A percentile compares a stretch with the other conserved stretches of the same genome.
Evolutionary conservation across 1,139 yeast genomes (phyloP).

Genomic region (Geotrichum klebahnii): DNA sequence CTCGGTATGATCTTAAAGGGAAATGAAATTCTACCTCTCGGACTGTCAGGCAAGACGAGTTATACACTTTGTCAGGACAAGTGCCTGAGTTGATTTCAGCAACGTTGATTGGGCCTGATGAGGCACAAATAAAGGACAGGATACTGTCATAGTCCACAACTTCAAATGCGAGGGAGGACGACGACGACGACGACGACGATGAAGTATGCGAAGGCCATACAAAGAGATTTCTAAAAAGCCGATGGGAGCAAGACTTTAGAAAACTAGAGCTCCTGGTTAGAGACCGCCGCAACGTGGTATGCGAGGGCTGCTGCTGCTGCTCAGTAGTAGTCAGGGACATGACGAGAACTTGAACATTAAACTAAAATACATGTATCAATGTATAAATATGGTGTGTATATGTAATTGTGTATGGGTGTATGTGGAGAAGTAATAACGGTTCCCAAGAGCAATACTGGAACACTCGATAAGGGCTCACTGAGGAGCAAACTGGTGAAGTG

Average conservation of each 20-base stretch:
- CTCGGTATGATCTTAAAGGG: not conserved
- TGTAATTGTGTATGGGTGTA: too few species aligned
- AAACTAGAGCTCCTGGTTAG: not conserved
- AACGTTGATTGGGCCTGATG: not conserved
- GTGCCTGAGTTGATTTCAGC: not conserved
- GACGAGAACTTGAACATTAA: too few species aligned
- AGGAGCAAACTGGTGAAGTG: too few species aligned
- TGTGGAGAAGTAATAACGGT: too few species aligned
- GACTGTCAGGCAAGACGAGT: not conserved
- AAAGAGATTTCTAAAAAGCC: not conserved
- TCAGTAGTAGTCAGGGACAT: too few species aligned
- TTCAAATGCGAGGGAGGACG: not conserved
- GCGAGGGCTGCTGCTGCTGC: too few species aligned
- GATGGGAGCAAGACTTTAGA: not conserved
- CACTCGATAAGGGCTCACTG: too few species aligned
- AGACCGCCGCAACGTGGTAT: not conserved
- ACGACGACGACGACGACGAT: not conserved
- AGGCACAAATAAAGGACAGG: not conserved
- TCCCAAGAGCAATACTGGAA: too few species aligned
- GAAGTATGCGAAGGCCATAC: not conserved
- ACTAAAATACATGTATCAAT: too few species aligned
- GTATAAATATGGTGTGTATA: too few species aligned
- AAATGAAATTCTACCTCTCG: not conserved
- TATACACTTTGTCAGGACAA: constrained; percentile 5
- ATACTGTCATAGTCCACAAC: constrained; percentile 8